These are phyloP conservation scores for Puccinia novopanici DNA, from an alignment of 1,284 basidiomycete genomes.

Conservation along the genomic window DNA sequence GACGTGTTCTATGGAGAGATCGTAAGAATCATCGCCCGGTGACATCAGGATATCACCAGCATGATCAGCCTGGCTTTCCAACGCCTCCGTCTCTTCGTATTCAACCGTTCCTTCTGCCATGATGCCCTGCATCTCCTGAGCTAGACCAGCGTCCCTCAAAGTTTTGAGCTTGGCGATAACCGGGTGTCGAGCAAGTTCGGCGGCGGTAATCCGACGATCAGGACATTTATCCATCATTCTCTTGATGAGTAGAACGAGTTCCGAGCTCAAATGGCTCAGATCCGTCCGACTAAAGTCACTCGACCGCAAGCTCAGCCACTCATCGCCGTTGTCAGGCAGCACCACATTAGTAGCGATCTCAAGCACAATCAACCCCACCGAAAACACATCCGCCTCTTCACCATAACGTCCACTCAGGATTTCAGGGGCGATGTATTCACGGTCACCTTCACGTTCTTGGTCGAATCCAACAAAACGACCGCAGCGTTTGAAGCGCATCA, in stretches of 20 bases:
- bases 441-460: slow-evolving; percentile 94
- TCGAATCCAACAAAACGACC: slow-evolving; percentile 62
- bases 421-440: slow-evolving; percentile 97
- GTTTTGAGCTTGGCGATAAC: slow-evolving; percentile 26
- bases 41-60: slow-evolving; percentile 35
- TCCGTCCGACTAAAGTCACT: slow-evolving; percentile 92
- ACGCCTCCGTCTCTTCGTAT: not conserved
- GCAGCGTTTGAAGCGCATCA: slow-evolving; percentile 65
- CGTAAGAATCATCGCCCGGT: not conserved
- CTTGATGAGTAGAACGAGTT: slow-evolving; percentile 67
- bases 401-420: slow-evolving; percentile 88
- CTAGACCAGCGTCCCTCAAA: slow-evolving; percentile 14
- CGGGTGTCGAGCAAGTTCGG: slow-evolving; percentile 32
- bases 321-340: slow-evolving; percentile 91
- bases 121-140: slow-evolving; percentile 7
- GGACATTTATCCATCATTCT: slow-evolving; percentile 54
- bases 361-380: slow-evolving; percentile 93
- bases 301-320: slow-evolving; percentile 88
- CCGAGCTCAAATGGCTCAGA: slow-evolving; percentile 69
- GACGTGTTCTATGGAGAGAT: not conserved
- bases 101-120: not conserved
- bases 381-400: slow-evolving; percentile 93
- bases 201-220: slow-evolving; percentile 51
- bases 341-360: slow-evolving; percentile 94
- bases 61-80: not conserved